These are phyloP conservation scores for Aphanomyces invadans DNA, from an alignment of 352 stramenopile genomes.

Conservation along the genomic window DNA sequence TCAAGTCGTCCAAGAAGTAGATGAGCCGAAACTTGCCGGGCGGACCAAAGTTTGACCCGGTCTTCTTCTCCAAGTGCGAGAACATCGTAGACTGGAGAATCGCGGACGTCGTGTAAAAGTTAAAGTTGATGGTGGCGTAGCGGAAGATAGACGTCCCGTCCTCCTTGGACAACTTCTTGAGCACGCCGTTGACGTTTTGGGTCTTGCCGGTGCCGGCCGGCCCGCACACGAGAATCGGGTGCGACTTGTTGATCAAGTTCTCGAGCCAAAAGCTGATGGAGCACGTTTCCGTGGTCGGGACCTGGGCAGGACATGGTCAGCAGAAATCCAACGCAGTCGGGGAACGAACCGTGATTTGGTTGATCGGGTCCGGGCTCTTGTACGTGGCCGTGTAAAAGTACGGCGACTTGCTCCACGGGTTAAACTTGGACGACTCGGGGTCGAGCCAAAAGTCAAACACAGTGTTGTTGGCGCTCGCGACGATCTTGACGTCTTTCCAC, in stretches of 20 bases:
- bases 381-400: conserved; percentile 91
- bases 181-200: conserved; percentile 90
- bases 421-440: conserved; percentile 86
- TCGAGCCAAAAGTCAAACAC: conserved; percentile 98
- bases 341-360: conserved; percentile 63
- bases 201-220: conserved; percentile 93
- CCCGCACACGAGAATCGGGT: conserved; percentile 92
- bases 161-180: conserved; percentile 88
- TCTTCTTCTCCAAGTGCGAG: conserved; percentile 92
- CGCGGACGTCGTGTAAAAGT: conserved; percentile 94
- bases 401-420: conserved; percentile 91
- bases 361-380: conserved; percentile 76
- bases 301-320: conserved; percentile 30
- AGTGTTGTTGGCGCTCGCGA: conserved; percentile 86
- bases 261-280: conserved; percentile 95
- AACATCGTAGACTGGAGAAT: conserved; percentile 92
- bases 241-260: conserved; percentile 83
- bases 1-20: conserved; percentile 97
- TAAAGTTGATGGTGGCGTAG: conserved; percentile 94
- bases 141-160: conserved; percentile 73
- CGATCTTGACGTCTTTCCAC: conserved; percentile 95
- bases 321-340: conserved; percentile 1
- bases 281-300: conserved; percentile 93
- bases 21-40: conserved; percentile 90
- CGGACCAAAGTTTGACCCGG: conserved; percentile 88